Conservation (phyloP, 768 basidiomycete genomes). For the Podaxis rugospora region DNA sequence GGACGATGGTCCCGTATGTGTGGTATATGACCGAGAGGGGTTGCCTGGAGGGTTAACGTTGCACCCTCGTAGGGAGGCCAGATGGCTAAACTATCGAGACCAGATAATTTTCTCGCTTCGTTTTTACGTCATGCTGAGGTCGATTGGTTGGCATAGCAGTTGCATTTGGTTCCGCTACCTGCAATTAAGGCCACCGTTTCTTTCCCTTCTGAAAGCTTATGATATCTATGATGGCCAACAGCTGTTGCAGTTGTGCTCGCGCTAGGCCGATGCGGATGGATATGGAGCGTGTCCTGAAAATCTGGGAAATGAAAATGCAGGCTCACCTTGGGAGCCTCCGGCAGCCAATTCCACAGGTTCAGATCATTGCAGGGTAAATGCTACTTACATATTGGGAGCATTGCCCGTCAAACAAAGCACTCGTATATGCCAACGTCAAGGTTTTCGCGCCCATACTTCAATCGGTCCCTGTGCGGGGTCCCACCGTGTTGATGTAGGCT, state of each 20-base stretch:
- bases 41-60: neutral
- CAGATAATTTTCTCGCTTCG: neutral
- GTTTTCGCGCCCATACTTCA: no score
- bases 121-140: conserved; percentile 1
- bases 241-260: neutral
- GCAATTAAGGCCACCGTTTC: neutral
- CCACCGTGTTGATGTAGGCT: neutral
- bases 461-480: neutral
- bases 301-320: neutral
- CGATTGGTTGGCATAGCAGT: conserved; percentile 3
- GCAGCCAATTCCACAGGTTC: neutral
- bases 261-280: neutral
- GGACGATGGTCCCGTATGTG: neutral
- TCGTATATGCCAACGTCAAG: no score
- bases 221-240: neutral
- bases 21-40: neutral
- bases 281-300: neutral
- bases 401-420: neutral
- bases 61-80: neutral
- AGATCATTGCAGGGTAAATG: neutral
- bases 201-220: neutral
- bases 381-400: neutral
- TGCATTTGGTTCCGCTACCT: neutral
- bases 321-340: neutral
- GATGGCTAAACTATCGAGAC: neutral